Conservation (phyloP, 148 eudicot species). For the Agrostemma githago region DNA sequence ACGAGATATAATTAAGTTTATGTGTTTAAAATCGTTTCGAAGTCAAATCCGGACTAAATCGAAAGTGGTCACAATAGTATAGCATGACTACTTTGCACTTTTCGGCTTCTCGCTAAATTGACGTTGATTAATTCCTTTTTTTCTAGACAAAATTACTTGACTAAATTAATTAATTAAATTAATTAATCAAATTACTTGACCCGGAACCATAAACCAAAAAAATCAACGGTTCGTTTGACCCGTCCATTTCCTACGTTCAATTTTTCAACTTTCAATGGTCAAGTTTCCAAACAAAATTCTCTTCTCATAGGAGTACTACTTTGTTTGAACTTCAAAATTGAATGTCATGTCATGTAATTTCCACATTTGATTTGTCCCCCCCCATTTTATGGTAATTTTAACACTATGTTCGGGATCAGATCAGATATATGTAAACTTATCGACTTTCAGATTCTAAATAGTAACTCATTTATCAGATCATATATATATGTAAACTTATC, state of each 20-base stretch:
- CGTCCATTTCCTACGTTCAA: background rate
- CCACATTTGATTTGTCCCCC: background rate
- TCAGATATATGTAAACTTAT: too few species aligned
- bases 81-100: background rate
- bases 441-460: too few species aligned
- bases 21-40: background rate
- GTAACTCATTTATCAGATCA: too few species aligned
- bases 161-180: too few species aligned
- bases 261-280: constrained; percentile 59
- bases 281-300: constrained; percentile 31
- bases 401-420: too few species aligned
- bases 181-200: constrained; percentile 15
- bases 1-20: too few species aligned
- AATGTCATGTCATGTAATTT: constrained; percentile 10
- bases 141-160: background rate
- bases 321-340: constrained; percentile 22
- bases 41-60: background rate
- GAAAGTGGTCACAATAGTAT: background rate
- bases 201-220: constrained; percentile 6
- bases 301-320: constrained; percentile 2
- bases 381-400: too few species aligned
- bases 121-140: constrained; percentile 15
- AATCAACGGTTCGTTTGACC: constrained; percentile 32
- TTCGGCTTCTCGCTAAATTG: background rate
- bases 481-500: too few species aligned